Conservation (phyloP, 2,329 filamentous ascomycete genomes). For the Emydomyces testavorans region DNA sequence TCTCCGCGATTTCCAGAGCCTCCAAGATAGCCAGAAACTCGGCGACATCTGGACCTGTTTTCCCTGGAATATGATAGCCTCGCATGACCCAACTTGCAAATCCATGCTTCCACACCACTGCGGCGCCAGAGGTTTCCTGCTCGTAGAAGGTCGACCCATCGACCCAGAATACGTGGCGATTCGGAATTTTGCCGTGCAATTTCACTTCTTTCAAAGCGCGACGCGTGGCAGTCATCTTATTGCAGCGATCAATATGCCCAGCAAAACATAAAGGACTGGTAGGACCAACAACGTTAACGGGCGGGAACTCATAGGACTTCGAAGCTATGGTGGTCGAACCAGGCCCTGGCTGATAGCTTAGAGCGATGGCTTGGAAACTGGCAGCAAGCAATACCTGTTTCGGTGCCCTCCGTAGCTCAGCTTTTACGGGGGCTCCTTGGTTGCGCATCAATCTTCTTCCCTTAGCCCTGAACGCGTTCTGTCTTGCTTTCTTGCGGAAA, state of each 20-base stretch:
- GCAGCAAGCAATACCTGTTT: background rate
- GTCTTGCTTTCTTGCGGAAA: background rate
- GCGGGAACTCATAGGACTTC: background rate
- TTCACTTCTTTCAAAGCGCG: background rate
- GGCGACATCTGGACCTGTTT: background rate
- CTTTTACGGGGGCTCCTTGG: background rate
- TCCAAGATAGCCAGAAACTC: background rate
- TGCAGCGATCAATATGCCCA: background rate
- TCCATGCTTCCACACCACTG: background rate
- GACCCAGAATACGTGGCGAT: conserved; percentile 3
- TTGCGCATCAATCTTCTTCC: background rate
- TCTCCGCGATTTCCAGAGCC: background rate
- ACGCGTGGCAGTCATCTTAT: background rate
- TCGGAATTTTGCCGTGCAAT: background rate
- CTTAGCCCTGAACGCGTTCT: background rate
- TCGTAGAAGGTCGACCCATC: background rate
- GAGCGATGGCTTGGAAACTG: background rate
- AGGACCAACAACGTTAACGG: background rate
- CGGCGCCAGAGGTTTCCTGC: background rate
- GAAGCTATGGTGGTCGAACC: background rate
- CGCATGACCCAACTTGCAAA: background rate
- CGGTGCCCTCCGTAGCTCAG: background rate
- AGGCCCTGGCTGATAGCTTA: background rate
- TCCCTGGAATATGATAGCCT: background rate
- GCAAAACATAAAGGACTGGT: background rate